These are phyloP conservation scores for Scopulariopsis brevicaulis DNA, from an alignment of 2,329 filamentous ascomycete genomes.

Conservation along the genomic window DNA sequence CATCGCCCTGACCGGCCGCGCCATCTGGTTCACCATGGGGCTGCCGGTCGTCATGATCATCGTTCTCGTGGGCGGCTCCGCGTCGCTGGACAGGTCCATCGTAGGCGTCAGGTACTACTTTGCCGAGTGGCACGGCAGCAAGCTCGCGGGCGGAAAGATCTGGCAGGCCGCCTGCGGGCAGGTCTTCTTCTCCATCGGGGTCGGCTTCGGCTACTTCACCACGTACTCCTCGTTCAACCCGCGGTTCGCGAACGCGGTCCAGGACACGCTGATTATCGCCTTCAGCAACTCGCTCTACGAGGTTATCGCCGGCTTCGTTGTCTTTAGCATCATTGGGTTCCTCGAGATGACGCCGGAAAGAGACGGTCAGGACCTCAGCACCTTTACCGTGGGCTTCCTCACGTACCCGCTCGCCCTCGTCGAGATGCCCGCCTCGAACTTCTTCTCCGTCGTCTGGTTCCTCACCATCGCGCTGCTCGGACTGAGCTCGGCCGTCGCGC, in stretches of 20 bases:
- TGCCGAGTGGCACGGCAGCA: slow-evolving; percentile 25
- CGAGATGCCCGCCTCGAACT: slow-evolving; percentile 42
- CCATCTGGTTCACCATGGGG: slow-evolving; percentile 46
- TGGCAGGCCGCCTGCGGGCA: slow-evolving; percentile 45
- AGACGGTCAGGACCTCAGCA: slow-evolving; percentile 24
- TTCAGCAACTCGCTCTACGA: slow-evolving; percentile 40
- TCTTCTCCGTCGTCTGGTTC: slow-evolving; percentile 41
- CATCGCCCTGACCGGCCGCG: slow-evolving; percentile 39
- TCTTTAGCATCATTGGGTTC: slow-evolving; percentile 39
- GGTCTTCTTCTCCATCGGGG: slow-evolving; percentile 25
- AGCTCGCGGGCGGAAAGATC: slow-evolving; percentile 31
- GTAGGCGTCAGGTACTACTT: slow-evolving; percentile 32
- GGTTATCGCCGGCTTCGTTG: slow-evolving; percentile 25
- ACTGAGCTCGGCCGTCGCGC: slow-evolving; percentile 39
- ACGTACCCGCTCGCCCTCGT: slow-evolving; percentile 39
- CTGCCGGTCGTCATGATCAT: slow-evolving; percentile 39
- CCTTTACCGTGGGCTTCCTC: slow-evolving; percentile 41
- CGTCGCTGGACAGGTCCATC: slow-evolving; percentile 37
- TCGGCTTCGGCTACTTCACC: slow-evolving; percentile 44
- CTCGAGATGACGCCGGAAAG: slow-evolving; percentile 17
- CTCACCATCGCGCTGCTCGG: slow-evolving; percentile 41
- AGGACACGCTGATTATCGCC: slow-evolving; percentile 42
- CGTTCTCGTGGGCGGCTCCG: slow-evolving; percentile 35
- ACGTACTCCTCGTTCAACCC: slow-evolving; percentile 43
- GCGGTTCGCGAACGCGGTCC: slow-evolving; percentile 38